Conservation (phyloP, 2,329 filamentous ascomycete genomes). For the Phoma sp. region DNA sequence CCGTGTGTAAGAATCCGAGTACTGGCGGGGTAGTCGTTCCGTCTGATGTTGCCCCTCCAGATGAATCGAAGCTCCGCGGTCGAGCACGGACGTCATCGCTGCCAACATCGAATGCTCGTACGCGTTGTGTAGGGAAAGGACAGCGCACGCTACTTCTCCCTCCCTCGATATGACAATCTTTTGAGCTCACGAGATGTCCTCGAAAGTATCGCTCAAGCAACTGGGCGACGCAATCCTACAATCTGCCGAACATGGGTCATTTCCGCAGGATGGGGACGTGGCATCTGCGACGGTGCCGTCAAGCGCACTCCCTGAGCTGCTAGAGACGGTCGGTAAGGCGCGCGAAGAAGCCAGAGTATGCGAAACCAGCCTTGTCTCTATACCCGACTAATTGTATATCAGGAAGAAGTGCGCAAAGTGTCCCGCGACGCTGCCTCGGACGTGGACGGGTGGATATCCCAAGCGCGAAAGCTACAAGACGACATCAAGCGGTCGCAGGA, state of each 20-base stretch:
- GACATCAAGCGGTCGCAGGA: slow-evolving; percentile 83
- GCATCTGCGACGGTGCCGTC: slow-evolving; percentile 59
- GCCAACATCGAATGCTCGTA: slow-evolving; percentile 10
- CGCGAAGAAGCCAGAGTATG: slow-evolving; percentile 60
- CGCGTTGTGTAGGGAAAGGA: slow-evolving; percentile 11
- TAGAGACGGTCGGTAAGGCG: slow-evolving; percentile 58
- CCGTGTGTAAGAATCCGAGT: background rate
- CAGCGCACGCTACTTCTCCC: slow-evolving; percentile 1
- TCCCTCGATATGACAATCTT: slow-evolving; percentile 24
- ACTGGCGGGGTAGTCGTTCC: slow-evolving; percentile 12
- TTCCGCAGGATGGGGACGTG: slow-evolving; percentile 63
- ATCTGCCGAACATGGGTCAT: slow-evolving; percentile 64
- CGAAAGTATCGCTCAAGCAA: slow-evolving; percentile 38
- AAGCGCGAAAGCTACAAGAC: slow-evolving; percentile 81
- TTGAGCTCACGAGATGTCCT: slow-evolving; percentile 32
- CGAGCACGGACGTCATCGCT: slow-evolving; percentile 18
- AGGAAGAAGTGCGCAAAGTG: slow-evolving; percentile 75
- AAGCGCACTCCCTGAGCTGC: slow-evolving; percentile 55
- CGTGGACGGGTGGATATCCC: slow-evolving; percentile 83
- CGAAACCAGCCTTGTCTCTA: background rate
- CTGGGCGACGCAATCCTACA: slow-evolving; percentile 68
- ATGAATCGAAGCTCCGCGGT: slow-evolving; percentile 10
- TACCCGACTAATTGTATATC: slow-evolving; percentile 13
- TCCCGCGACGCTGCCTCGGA: slow-evolving; percentile 79
- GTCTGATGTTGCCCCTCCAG: slow-evolving; percentile 11